phyloP scores from a whole-genome alignment of 2,329 filamentous ascomycete species.

The Aspergillus brunneoviolaceus region DNA sequence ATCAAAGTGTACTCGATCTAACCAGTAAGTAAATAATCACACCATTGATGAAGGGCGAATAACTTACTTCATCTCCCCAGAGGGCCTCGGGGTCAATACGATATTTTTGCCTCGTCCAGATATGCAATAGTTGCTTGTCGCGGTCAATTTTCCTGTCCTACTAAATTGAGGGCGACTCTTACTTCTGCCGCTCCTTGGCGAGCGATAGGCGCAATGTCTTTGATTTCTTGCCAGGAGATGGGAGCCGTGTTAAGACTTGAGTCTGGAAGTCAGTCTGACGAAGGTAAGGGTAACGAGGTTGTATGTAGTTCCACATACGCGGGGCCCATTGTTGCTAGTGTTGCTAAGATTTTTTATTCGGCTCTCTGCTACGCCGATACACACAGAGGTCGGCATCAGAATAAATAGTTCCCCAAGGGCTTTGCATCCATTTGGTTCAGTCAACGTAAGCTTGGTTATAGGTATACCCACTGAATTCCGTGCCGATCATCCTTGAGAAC shows the following conservation, averaged over 20 bases:
- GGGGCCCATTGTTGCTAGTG: slow-evolving; percentile 1
- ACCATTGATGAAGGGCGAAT: too few relatives aligned
- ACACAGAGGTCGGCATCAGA: not conserved
- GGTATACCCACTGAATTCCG: too few relatives aligned
- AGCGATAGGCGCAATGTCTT: slow-evolving; percentile 1
- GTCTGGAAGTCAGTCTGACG: not conserved
- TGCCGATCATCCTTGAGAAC: too few relatives aligned
- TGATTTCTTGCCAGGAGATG: slow-evolving; percentile 3
- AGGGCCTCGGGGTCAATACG: slow-evolving; percentile 1
- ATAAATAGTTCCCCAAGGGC: not conserved
- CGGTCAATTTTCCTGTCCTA: not conserved
- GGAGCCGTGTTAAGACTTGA: not conserved
- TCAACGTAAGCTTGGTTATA: not conserved
- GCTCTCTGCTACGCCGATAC: not conserved
- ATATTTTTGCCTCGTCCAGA: slow-evolving; percentile 11
- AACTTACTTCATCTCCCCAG: slow-evolving; percentile 17
- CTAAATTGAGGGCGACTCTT: not conserved
- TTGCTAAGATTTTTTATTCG: not conserved
- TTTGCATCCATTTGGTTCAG: not conserved
- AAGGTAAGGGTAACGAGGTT: too few relatives aligned
- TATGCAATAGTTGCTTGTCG: slow-evolving; percentile 12
- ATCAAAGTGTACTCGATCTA: slow-evolving; percentile 16
- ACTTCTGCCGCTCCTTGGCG: slow-evolving; percentile 3
- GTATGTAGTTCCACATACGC: not conserved
- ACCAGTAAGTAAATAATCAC: not conserved